Percentiles rank a stretch among this genome's conserved stretches.
phyloP scores from a whole-genome alignment of 1,284 basidiomycete species.

The Vanrija pseudolonga region DNA sequence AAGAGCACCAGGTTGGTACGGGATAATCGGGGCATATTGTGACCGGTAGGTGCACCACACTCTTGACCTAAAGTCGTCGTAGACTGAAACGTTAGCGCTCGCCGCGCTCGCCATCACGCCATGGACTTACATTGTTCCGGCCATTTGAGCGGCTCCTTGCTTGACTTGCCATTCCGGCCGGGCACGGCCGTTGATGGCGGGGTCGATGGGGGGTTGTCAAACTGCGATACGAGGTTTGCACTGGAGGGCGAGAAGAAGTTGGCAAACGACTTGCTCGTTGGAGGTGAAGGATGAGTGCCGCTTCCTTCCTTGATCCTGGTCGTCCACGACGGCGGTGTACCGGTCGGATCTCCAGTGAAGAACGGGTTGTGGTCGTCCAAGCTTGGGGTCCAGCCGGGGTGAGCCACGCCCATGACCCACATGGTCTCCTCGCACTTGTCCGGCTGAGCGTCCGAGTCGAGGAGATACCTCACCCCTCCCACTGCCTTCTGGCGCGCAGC shows the following conservation, averaged over 20 bases:
- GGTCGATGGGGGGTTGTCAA: slow-evolving; percentile 1
- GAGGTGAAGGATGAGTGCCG: slow-evolving; percentile 6
- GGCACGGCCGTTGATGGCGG: slow-evolving; percentile 4
- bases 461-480: slow-evolving; percentile 64
- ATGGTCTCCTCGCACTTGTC: slow-evolving; percentile 75
- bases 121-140: slow-evolving; percentile 46
- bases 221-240: slow-evolving; percentile 9
- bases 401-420: slow-evolving; percentile 76
- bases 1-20: slow-evolving; percentile 47
- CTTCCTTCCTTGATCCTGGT: slow-evolving; percentile 6
- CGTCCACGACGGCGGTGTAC: slow-evolving; percentile 7
- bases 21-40: slow-evolving; percentile 76
- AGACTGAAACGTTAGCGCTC: slow-evolving; percentile 57
- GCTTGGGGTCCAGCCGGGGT: slow-evolving; percentile 53
- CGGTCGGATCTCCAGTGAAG: too few species aligned
- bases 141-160: slow-evolving; percentile 41
- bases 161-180: slow-evolving; percentile 25
- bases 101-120: slow-evolving; percentile 50
- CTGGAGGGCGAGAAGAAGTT: slow-evolving; percentile 40
- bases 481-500: slow-evolving; percentile 47
- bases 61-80: slow-evolving; percentile 80
- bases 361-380: not conserved
- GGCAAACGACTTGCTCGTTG: slow-evolving; percentile 29
- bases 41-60: slow-evolving; percentile 92
- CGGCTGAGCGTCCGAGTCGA: slow-evolving; percentile 72